phyloP scores from a whole-genome alignment of 2,329 filamentous ascomycete genomes.

The Colletotrichum karsti region DNA sequence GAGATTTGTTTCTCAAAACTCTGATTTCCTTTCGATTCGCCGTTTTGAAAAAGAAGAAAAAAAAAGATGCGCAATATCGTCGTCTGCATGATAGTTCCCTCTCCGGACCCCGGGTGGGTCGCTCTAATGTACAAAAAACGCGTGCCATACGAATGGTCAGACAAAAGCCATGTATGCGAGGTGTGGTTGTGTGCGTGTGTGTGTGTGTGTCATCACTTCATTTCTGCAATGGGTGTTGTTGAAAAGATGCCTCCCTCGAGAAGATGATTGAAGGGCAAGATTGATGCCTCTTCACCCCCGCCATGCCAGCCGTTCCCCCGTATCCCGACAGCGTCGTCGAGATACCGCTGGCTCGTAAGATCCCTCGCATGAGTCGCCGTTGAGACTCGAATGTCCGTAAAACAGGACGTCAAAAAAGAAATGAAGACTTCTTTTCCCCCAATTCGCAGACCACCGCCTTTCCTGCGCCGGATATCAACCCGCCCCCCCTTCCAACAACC shows the following conservation, averaged over 20 bases:
- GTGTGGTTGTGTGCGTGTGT: background rate
- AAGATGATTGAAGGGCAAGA: conserved; percentile 11
- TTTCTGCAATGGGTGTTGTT: conserved; percentile 22
- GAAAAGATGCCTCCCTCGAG: conserved; percentile 18
- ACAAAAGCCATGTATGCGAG: background rate
- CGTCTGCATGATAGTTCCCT: conserved; percentile 19
- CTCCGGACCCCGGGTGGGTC: background rate
- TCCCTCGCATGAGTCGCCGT: background rate
- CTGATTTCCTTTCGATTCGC: conserved; percentile 17
- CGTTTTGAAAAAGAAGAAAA: conserved; percentile 20
- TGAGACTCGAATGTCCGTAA: background rate
- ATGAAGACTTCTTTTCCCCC: background rate
- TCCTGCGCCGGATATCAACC: conserved; percentile 21
- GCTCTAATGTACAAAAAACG: conserved; percentile 25
- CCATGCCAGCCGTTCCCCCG: background rate
- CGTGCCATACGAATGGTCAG: background rate
- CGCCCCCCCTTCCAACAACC: background rate
- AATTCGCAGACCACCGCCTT: background rate
- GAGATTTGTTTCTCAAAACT: conserved; percentile 15
- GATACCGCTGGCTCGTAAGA: background rate
- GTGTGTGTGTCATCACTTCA: conserved; percentile 26
- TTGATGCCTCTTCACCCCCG: conserved; percentile 9
- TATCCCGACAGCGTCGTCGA: background rate
- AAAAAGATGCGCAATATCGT: background rate
- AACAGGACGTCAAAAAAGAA: background rate